Percentiles rank a stretch among this genome's conserved stretches.
These are phyloP conservation scores for Boechera retrofracta DNA, from an alignment of 345 rosid species.

Conservation along the genomic window DNA sequence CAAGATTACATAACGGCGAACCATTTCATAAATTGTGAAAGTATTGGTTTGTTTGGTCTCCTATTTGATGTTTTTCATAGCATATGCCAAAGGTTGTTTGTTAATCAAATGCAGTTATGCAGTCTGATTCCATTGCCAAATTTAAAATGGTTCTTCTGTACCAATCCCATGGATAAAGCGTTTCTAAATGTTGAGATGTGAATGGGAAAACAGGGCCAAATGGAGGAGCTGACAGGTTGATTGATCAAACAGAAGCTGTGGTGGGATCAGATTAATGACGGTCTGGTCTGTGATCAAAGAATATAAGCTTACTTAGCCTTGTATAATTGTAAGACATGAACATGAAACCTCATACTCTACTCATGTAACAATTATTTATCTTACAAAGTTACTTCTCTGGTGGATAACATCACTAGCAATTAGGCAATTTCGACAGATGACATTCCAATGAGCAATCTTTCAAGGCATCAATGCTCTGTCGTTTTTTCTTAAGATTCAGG, in stretches of 20 bases:
- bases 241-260: conserved; percentile 41
- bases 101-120: background rate
- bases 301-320: conserved; percentile 24
- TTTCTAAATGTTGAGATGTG: conserved; percentile 8
- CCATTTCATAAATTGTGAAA: background rate
- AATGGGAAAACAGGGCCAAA: conserved; percentile 70
- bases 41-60: background rate
- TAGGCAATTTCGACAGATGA: background rate
- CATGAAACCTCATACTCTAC: conserved; percentile 24
- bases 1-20: background rate
- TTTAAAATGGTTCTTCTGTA: background rate
- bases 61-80: background rate
- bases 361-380: conserved; percentile 25
- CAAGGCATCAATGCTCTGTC: no score
- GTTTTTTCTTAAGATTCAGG: background rate
- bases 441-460: no score
- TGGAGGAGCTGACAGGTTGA: conserved; percentile 85
- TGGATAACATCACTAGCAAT: conserved; percentile 9
- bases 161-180: background rate
- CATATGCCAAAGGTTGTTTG: background rate
- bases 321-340: conserved; percentile 35
- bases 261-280: conserved; percentile 1
- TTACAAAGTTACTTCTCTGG: background rate
- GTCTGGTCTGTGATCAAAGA: conserved; percentile 14
- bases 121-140: background rate